Percentiles rank a stretch among this genome's conserved stretches.
phyloP scores from a whole-genome alignment of 2,329 filamentous ascomycete species.

The Fusarium subtropicale region DNA sequence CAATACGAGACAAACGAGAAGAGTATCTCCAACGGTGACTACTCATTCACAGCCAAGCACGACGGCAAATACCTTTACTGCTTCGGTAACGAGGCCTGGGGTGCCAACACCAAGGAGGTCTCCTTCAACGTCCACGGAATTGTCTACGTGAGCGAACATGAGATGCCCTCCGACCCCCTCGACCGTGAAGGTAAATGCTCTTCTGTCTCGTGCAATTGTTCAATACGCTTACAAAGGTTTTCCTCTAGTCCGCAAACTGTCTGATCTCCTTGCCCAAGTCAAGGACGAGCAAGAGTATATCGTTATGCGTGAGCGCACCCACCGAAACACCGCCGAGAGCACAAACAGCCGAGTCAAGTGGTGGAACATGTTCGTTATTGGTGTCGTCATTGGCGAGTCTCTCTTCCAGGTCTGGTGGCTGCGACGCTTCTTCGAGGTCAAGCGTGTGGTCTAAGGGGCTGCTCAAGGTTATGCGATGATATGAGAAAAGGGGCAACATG shows the following conservation, averaged over 20 bases:
- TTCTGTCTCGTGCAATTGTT: not conserved
- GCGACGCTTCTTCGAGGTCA: slow-evolving; percentile 95
- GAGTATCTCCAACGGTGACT: slow-evolving; percentile 88
- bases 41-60: slow-evolving; percentile 84
- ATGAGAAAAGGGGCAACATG: slow-evolving; percentile 9
- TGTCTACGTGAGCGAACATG: slow-evolving; percentile 92
- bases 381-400: slow-evolving; percentile 88
- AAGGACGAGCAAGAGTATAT: slow-evolving; percentile 99
- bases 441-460: slow-evolving; percentile 68
- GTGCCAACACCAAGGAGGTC: slow-evolving; percentile 95
- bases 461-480: slow-evolving; percentile 1
- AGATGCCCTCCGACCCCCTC: slow-evolving; percentile 85
- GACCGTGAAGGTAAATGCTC: slow-evolving; percentile 81
- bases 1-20: slow-evolving; percentile 84
- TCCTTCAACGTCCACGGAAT: slow-evolving; percentile 99
- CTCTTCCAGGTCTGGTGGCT: slow-evolving; percentile 99
- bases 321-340: slow-evolving; percentile 98
- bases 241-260: slow-evolving; percentile 78
- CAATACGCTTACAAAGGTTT: slow-evolving; percentile 1
- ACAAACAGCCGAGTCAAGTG: slow-evolving; percentile 98
- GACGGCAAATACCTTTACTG: slow-evolving; percentile 96
- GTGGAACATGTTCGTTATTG: slow-evolving; percentile 98
- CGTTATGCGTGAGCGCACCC: slow-evolving; percentile 91
- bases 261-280: slow-evolving; percentile 88
- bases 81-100: slow-evolving; percentile 99